These are phyloP conservation scores for Amylostereum areolatum DNA, from an alignment of 1,284 basidiomycete genomes.

Conservation along the genomic window DNA sequence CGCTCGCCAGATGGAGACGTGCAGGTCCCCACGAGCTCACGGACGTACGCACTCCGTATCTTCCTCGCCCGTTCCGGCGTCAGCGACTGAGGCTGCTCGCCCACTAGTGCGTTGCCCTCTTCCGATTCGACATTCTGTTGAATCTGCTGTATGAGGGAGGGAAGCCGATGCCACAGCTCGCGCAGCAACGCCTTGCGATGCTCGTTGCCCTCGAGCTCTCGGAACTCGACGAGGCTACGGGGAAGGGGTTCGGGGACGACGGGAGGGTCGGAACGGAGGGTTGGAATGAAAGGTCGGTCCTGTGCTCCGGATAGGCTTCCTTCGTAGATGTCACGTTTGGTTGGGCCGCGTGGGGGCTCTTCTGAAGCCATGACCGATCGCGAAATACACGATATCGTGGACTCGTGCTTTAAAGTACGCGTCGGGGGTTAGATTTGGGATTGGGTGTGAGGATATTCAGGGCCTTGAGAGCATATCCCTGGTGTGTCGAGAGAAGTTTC, in stretches of 20 bases:
- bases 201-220: constrained; percentile 54
- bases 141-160: constrained; percentile 21
- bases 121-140: constrained; percentile 21
- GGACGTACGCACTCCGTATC: constrained; percentile 69
- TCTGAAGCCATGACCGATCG: background rate
- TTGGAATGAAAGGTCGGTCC: constrained; percentile 52
- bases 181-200: constrained; percentile 52
- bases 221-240: constrained; percentile 54
- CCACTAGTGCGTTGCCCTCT: constrained; percentile 19
- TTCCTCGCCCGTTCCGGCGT: constrained; percentile 65
- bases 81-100: constrained; percentile 27
- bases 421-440: constrained; percentile 3
- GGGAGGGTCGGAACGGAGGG: constrained; percentile 47
- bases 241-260: constrained; percentile 31
- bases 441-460: background rate
- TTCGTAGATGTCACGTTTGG: constrained; percentile 43
- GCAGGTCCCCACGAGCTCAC: constrained; percentile 67
- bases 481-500: constrained; percentile 2
- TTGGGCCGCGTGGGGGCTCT: constrained; percentile 12
- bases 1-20: constrained; percentile 37
- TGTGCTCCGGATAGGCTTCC: constrained; percentile 44
- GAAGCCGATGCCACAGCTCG: constrained; percentile 57
- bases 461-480: constrained; percentile 3
- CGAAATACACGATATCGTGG: no score
- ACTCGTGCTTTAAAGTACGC: no score